Conservation (phyloP, 2,329 filamentous ascomycete species). For the Colletotrichum sublineola region DNA sequence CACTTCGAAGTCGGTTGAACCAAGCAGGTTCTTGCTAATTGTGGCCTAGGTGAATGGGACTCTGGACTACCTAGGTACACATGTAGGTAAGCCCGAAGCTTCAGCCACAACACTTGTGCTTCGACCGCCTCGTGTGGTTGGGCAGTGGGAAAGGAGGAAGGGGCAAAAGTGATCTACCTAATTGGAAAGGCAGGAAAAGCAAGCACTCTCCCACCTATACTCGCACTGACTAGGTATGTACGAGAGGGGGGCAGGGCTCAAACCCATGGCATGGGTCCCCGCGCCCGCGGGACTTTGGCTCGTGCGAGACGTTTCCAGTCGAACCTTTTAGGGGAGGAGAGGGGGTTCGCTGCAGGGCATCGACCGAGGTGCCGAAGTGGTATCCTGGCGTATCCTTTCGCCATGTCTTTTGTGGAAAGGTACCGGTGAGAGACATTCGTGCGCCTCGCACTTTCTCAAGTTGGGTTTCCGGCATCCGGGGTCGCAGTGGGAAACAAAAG, state of each 20-base stretch:
- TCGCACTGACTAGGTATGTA: not conserved
- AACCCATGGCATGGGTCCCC: constrained; percentile 14
- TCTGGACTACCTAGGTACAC: not conserved
- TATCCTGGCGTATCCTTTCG: not conserved
- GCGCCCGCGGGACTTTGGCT: constrained; percentile 8
- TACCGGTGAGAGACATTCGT: constrained; percentile 7
- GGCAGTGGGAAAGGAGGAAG: not conserved
- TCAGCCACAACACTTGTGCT: constrained; percentile 20
- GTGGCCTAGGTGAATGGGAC: not conserved
- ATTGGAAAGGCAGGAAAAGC: not conserved
- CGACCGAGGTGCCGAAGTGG: constrained; percentile 4
- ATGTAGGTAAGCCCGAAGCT: not conserved
- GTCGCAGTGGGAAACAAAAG: constrained; percentile 9
- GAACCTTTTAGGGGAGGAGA: constrained; percentile 5
- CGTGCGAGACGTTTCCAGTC: constrained; percentile 40
- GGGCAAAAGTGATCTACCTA: not conserved
- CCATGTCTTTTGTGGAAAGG: not conserved
- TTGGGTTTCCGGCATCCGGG: constrained; percentile 30
- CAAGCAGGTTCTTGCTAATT: not conserved
- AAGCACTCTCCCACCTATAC: not conserved
- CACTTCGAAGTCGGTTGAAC: not conserved
- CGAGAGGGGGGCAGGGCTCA: constrained; percentile 16
- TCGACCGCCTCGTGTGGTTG: not conserved
- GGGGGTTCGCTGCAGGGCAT: constrained; percentile 9
- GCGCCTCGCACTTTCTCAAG: not conserved